These are phyloP conservation scores for Ogataea polymorpha DNA, from an alignment of 805 yeast genomes.

Conservation along the genomic window DNA sequence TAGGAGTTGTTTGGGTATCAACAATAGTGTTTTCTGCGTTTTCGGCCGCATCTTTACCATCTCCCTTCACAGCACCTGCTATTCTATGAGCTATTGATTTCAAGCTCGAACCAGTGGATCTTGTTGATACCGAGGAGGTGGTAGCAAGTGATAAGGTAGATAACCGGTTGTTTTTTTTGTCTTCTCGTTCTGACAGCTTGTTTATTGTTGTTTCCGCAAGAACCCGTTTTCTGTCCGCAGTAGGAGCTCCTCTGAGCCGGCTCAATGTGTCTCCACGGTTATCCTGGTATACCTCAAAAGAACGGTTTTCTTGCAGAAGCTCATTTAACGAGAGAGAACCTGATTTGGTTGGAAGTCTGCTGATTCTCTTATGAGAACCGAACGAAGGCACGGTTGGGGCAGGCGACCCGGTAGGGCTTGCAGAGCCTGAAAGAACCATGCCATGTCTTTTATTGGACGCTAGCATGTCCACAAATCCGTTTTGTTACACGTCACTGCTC, in stretches of 20 bases:
- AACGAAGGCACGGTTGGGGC: conserved; percentile 2
- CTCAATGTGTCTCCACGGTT: conserved; percentile 12
- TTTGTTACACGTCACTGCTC: conserved; percentile 9
- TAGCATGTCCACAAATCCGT: conserved; percentile 8
- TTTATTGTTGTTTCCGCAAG: conserved; percentile 8
- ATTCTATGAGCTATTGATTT: conserved; percentile 24
- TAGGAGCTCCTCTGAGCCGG: conserved; percentile 8
- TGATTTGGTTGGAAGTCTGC: conserved; percentile 12
- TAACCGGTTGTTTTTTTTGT: conserved; percentile 12
- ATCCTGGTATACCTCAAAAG: conserved; percentile 3
- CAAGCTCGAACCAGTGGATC: conserved; percentile 23
- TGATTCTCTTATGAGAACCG: conserved; percentile 5
- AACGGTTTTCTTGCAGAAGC: conserved; percentile 10
- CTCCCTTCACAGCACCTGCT: conserved; percentile 16
- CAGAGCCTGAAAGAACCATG: conserved; percentile 15
- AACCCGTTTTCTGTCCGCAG: conserved; percentile 2
- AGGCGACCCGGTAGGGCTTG: background rate
- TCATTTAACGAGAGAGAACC: conserved; percentile 18
- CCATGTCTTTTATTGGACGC: conserved; percentile 22
- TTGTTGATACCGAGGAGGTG: conserved; percentile 19
- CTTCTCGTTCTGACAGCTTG: conserved; percentile 11
- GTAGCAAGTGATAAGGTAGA: conserved; percentile 18
- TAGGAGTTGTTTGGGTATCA: background rate
- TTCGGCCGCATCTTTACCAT: conserved; percentile 1
- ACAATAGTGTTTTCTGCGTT: background rate